Base-by-base conservation (phyloP, 2,329 filamentous ascomycete species). In the Claviceps sp. region DNA sequence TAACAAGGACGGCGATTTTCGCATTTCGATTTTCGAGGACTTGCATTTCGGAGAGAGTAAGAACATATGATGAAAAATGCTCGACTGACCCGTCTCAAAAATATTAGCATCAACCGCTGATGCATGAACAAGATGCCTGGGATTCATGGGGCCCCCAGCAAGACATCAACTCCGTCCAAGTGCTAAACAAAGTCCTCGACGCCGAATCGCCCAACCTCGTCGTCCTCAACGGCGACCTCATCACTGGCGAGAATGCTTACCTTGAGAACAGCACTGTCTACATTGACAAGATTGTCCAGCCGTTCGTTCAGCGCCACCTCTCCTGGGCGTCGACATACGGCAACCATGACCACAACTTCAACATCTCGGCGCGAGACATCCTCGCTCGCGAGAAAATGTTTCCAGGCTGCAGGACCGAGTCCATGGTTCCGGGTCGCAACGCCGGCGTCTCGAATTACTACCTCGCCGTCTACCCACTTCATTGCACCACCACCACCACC, bases 291-390 rank as follows among this genome's bases (percentile, higher is more conserved):
- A 73, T 84, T 9, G 77, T 84, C 1, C 65, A 59, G 1, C 82
- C 81, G 0, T 65, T 88, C 0, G 67, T 83, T 0, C 56, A 74
- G 3, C 72, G 75, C 16, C 68, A 70, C 7, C 60, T 84, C 0
- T 70, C 71, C 0, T 88, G 82, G 78, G 82, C 82, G 2, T 81
- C 79, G 0, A 82, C 82, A 0, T 87, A 87, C 55, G 84, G 84
- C 0, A 87, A 87, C 52, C 84, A 88, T 58, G 84, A 88, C 56
- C 73, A 75, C 46, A 66, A 77, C 38, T 76, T 70, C 60, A 83
- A 83, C 55, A 64, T 84, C 8, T 76, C 75, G 0, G 72, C 73
- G 17, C 59, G 61, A 34, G 55, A 59, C 3, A 71, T 75, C n/a
- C 61, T 73, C 3, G 63, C 56, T n/a, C 68, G 70, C 3, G 72